Evolutionary conservation across 2,329 filamentous ascomycete genomes (phyloP), one percentile per base, ranked within the genome.

Genomic region (Ceratocystis ficicola): DNA sequence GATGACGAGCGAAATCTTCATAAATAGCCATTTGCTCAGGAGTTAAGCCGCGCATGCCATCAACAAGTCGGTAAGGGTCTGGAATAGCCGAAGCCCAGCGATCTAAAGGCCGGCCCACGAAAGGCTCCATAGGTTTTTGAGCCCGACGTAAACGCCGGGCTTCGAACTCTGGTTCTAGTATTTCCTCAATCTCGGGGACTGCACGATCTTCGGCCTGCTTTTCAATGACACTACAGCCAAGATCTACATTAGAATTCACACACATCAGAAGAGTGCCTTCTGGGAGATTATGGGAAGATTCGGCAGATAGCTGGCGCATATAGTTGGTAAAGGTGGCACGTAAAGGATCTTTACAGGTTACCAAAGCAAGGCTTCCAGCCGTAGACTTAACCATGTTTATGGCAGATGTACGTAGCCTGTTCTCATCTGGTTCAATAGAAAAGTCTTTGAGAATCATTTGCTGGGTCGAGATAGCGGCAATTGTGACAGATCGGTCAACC

Each of bases 231-330:
- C 84, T 88, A 73, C 94, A 97, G 60, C 95, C 93, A 50, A 91
- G 82, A 71, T 99, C 94, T 36, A 99, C 82, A 73, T 99, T 99
- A 70, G 95, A 93, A 74, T 97, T 99, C 68, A 99, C 93, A 75
- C 95, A 97, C 90, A 99, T 96, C 66, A 97, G 84, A 68, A 99
- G 94, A 41, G 94, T 89, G 5, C 94, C 94, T 76, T 99, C 94
- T 0, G 94, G 90, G 68, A 99, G 82, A 17, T 89, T 89, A 64
- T 90, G 88, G 65, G 90, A 86, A 46, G 95, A 82, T 46, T 86
- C 84, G 62, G 76, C 78, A 2, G 84, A 81, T n/a, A 86, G 75
- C 62, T 80, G 81, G 64, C 94, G 88, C 74, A 99, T 91, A 73
- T 97, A 95, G 76, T 97, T 99, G 65, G 89, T 95, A 75, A 99